These are phyloP conservation scores for Boletus edulis DNA, from an alignment of 768 basidiomycete genomes.

Conservation along the genomic window DNA sequence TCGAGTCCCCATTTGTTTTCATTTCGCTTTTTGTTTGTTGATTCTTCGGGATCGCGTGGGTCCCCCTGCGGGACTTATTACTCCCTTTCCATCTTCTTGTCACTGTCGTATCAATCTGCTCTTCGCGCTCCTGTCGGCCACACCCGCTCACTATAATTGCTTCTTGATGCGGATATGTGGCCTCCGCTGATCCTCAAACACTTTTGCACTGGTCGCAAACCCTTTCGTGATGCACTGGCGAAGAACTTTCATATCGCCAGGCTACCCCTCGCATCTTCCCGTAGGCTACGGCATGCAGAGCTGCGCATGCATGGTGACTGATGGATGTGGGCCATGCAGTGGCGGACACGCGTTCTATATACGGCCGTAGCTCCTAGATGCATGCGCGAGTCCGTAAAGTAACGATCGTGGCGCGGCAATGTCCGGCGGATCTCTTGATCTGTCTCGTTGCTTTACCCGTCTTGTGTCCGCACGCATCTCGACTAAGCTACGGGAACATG, in stretches of 20 bases:
- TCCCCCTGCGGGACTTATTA: constrained; percentile 5
- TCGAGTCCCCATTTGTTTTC: constrained; percentile 7
- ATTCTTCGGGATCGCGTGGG: constrained; percentile 11
- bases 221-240: constrained; percentile 10
- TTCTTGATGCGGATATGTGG: constrained; percentile 15
- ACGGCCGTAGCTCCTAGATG: constrained; percentile 9
- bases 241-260: constrained; percentile 16
- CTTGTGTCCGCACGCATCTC: constrained; percentile 19
- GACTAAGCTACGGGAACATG: constrained; percentile 11
- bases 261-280: constrained; percentile 22
- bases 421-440: constrained; percentile 23
- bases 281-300: constrained; percentile 25
- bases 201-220: constrained; percentile 1
- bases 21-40: constrained; percentile 6
- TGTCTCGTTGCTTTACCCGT: constrained; percentile 12
- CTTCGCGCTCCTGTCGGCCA: constrained; percentile 4
- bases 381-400: constrained; percentile 9
- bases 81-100: constrained; percentile 4
- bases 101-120: constrained; percentile 1
- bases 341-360: constrained; percentile 21
- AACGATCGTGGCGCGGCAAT: constrained; percentile 21
- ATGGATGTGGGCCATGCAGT: constrained; percentile 25
- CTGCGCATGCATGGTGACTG: constrained; percentile 29
- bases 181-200: constrained; percentile 5
- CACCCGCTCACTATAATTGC: constrained; percentile 6